Evolutionary conservation across 352 stramenopile genomes (phyloP).

Genomic region (Thraustochytrium sp.): DNA sequence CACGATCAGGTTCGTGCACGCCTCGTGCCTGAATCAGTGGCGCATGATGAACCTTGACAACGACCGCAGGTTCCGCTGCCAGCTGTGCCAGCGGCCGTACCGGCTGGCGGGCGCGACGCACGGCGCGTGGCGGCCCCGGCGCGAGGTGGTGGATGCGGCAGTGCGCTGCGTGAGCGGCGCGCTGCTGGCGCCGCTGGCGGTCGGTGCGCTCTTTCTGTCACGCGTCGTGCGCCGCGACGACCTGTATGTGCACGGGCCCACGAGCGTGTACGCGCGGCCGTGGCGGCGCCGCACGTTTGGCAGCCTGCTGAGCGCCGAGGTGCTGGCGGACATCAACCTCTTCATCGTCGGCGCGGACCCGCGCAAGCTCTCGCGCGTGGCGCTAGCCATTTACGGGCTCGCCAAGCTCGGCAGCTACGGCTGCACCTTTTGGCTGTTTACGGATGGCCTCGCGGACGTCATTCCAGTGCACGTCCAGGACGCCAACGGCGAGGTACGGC

Average conservation of each 20-base stretch:
- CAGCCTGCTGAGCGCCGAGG: neutral
- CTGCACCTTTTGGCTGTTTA: slow-evolving; percentile 38
- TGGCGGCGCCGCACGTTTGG: slow-evolving; percentile 3
- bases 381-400: slow-evolving; percentile 11
- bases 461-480: neutral
- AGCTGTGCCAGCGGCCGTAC: slow-evolving; percentile 3
- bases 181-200: slow-evolving; percentile 1
- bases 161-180: neutral
- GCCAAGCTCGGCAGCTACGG: slow-evolving; percentile 39
- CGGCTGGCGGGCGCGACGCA: neutral
- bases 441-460: slow-evolving; percentile 2
- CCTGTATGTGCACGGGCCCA: neutral
- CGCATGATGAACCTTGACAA: slow-evolving; percentile 33
- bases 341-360: neutral
- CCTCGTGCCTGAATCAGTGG: slow-evolving; percentile 21
- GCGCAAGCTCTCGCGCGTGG: neutral
- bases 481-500: neutral
- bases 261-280: neutral
- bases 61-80: neutral
- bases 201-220: neutral
- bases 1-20: slow-evolving; percentile 15
- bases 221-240: neutral
- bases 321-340: slow-evolving; percentile 20
- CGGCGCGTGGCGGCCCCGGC: neutral
- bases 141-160: neutral